A percentile compares a stretch with the other conserved stretches of the same genome.
Evolutionary conservation across 768 basidiomycete genomes (phyloP).

Genomic region (Suillus fuscotomentosus): DNA sequence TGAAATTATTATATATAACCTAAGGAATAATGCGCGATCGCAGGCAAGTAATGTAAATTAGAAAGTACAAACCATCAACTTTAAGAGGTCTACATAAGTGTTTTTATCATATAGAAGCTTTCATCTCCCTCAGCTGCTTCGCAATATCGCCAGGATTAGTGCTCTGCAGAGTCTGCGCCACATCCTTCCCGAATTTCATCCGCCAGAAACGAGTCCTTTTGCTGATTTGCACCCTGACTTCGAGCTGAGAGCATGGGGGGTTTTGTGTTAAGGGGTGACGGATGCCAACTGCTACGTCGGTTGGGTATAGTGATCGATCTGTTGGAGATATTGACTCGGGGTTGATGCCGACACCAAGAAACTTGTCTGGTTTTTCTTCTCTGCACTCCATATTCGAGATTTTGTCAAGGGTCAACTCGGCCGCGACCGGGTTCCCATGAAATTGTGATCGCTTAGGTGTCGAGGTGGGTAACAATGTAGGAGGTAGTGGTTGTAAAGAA

Average conservation of each 20-base stretch:
- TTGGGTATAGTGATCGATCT: not conserved
- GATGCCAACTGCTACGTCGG: constrained; percentile 5
- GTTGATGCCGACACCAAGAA: not conserved
- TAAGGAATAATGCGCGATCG: not conserved
- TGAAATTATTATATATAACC: not conserved
- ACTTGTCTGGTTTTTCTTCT: not conserved
- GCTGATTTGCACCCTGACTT: constrained; percentile 40
- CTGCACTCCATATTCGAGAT: not conserved
- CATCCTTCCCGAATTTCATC: constrained; percentile 26
- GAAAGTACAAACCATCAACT: not conserved
- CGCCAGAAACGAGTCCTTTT: constrained; percentile 41
- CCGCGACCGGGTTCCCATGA: not conserved
- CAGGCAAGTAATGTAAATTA: not conserved
- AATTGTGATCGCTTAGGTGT: not conserved
- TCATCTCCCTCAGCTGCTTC: constrained; percentile 43
- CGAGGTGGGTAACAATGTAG: not conserved
- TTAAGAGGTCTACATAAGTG: not conserved
- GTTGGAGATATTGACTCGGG: not conserved
- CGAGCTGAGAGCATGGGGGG: constrained; percentile 8
- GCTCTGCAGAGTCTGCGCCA: constrained; percentile 30
- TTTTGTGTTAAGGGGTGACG: not conserved
- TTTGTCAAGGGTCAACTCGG: not conserved
- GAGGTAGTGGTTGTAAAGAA: not conserved
- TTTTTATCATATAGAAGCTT: constrained; percentile 20
- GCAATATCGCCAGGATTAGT: constrained; percentile 43